Conservation (phyloP, 164 flowering plant species). For the Magnolia sinica region DNA sequence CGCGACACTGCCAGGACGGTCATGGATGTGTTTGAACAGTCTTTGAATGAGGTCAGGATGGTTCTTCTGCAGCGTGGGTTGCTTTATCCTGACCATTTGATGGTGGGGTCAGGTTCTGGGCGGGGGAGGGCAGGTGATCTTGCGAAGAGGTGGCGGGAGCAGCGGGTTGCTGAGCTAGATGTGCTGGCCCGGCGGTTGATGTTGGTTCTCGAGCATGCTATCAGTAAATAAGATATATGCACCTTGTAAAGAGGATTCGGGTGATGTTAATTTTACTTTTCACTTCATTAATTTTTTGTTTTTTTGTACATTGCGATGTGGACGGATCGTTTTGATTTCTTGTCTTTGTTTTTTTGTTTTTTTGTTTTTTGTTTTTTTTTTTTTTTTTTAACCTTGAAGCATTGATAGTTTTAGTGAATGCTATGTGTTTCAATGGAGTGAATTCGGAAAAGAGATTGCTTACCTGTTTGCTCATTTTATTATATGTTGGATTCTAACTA, state of each 20-base stretch:
- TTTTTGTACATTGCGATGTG: too few species aligned
- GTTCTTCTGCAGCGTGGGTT: conserved; percentile 11
- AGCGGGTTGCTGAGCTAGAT: conserved; percentile 47
- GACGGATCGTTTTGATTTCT: too few species aligned
- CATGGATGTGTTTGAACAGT: conserved; percentile 24
- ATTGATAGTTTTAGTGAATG: too few species aligned
- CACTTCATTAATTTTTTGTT: too few species aligned
- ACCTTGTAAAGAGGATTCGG: not conserved
- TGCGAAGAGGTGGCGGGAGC: conserved; percentile 41
- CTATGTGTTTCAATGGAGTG: too few species aligned
- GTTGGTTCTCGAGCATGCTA: conserved; percentile 49
- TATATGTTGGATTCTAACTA: too few species aligned
- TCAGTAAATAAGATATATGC: not conserved
- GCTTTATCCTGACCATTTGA: conserved; percentile 9
- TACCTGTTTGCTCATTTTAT: too few species aligned
- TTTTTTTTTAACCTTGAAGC: too few species aligned
- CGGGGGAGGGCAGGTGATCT: conserved; percentile 22
- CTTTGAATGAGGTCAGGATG: conserved; percentile 19
- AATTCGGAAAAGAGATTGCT: too few species aligned
- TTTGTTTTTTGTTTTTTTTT: too few species aligned
- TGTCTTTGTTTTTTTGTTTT: too few species aligned
- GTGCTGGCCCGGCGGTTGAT: conserved; percentile 48
- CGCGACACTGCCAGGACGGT: conserved; percentile 15
- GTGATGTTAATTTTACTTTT: not conserved
- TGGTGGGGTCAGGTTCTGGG: not conserved